A percentile compares a stretch with the other conserved stretches of the same genome.
These are phyloP conservation scores for Globisporangium megalacanthum DNA, from an alignment of 352 stramenopile species.

Conservation along the genomic window DNA sequence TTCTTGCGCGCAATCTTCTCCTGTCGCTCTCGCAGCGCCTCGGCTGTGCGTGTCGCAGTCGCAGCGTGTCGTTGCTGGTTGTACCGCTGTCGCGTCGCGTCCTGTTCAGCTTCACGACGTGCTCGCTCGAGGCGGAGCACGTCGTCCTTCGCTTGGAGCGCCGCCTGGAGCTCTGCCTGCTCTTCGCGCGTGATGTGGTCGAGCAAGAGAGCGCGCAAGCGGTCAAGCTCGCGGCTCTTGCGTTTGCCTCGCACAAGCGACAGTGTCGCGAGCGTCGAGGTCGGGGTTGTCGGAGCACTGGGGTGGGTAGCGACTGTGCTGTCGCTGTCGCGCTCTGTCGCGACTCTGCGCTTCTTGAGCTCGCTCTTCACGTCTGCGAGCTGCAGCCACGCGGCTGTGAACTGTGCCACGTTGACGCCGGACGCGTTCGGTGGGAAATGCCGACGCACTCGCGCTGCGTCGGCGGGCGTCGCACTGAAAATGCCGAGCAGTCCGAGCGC, in stretches of 20 bases:
- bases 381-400: constrained; percentile 48
- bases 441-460: constrained; percentile 14
- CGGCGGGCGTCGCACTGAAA: constrained; percentile 8
- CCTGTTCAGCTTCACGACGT: constrained; percentile 33
- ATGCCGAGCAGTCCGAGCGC: constrained; percentile 46
- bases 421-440: constrained; percentile 31
- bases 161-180: constrained; percentile 39
- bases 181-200: constrained; percentile 36
- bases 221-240: constrained; percentile 17
- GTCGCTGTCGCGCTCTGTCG: not conserved
- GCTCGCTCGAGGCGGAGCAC: constrained; percentile 45
- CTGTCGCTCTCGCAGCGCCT: constrained; percentile 56
- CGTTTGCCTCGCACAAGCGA: constrained; percentile 1
- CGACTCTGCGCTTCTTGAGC: constrained; percentile 31
- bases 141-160: constrained; percentile 44
- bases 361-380: constrained; percentile 43
- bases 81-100: constrained; percentile 34
- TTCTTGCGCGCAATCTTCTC: constrained; percentile 58
- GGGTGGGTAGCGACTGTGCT: not conserved
- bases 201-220: constrained; percentile 27
- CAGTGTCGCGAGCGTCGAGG: constrained; percentile 4
- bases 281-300: not conserved
- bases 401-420: constrained; percentile 41
- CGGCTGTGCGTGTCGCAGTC: constrained; percentile 44
- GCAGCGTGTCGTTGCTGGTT: constrained; percentile 46